Conservation (phyloP, 148 eudicot species). For the Bassia scoparia region DNA sequence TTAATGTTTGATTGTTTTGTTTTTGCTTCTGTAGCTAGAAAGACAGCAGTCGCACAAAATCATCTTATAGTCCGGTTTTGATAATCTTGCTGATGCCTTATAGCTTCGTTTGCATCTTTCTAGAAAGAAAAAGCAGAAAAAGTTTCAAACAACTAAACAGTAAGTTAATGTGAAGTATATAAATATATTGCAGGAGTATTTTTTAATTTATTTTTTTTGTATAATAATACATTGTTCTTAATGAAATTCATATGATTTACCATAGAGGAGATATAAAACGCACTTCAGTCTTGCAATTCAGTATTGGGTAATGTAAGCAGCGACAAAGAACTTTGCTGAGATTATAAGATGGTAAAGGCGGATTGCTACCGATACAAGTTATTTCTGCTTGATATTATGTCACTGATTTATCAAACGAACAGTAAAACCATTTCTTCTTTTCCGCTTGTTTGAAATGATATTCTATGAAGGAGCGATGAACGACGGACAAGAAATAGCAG, state of each 20-base stretch:
- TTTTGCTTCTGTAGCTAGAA: not conserved
- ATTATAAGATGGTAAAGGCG: constrained; percentile 46
- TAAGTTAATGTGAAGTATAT: no score
- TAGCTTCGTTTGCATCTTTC: constrained; percentile 12
- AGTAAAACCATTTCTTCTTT: not conserved
- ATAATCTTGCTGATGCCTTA: not conserved
- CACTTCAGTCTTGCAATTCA: constrained; percentile 27
- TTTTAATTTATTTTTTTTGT: no score
- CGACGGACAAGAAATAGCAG: constrained; percentile 29
- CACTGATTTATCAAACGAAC: not conserved
- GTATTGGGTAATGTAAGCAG: constrained; percentile 17
- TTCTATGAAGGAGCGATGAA: constrained; percentile 20
- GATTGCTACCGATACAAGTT: constrained; percentile 50
- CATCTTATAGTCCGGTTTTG: constrained; percentile 2
- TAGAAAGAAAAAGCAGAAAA: constrained; percentile 15
- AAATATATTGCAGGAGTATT: no score
- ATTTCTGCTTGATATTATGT: not conserved
- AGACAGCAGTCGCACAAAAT: constrained; percentile 1
- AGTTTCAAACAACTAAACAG: constrained; percentile 9
- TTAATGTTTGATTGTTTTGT: not conserved
- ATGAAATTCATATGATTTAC: not conserved
- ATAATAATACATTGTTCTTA: not conserved
- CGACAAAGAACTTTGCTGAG: constrained; percentile 42
- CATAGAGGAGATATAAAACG: constrained; percentile 29
- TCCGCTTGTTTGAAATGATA: no score